Base-by-base conservation (phyloP, 2,329 filamentous ascomycete species). In the Coleophoma crateriformis region DNA sequence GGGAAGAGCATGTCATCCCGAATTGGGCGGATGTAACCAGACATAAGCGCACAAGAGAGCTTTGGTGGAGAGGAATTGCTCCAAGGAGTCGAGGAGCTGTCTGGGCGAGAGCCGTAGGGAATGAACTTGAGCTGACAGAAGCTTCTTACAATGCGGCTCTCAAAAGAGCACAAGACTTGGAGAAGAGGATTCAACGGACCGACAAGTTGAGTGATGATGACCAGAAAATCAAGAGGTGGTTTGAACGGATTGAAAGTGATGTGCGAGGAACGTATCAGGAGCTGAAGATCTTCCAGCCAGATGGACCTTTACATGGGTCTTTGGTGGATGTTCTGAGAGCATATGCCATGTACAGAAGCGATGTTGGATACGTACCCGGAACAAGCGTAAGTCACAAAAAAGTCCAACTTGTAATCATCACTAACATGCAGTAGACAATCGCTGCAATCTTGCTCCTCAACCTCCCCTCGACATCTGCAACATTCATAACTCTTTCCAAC, bases 61-160 rank as follows among this genome's bases (percentile, higher is more conserved):
- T 94, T 42, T 94, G 87, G 87, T 94, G 88, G 88, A 79, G 82
- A 51, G 88, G 88, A 6, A 77, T 94, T 32, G 82, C 87, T 0
- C 84, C 87, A 2, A 77, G 84, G 50, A 82, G 81, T 63, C 78
- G 88, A 49, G 64, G 63, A 7, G 40, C 41, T n/a, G 64, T 66
- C 4, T 66, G 64, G 64, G 34, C 52, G 8, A 61, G 52, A 27
- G 64, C 64, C 11, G 64, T 66, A 51, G 64, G 63, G 4, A 66
- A 66, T 39, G 62, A 63, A 47, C 58, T 66, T 20, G 61, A 60
- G n/a, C 48, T 65, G 33, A 82, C 82, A 0, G 75, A 82, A 41
- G 71, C 77, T 2, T 88, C 85, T 7, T 94, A 85, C 67, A 73
- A 78, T 22, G 84, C 87, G 2, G 89, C 89, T 0, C 73, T 92